Percentiles rank a stretch among this genome's conserved stretches.
Evolutionary conservation across 2,329 filamentous ascomycete species (phyloP).

Genomic region (Aspergillus sp.): DNA sequence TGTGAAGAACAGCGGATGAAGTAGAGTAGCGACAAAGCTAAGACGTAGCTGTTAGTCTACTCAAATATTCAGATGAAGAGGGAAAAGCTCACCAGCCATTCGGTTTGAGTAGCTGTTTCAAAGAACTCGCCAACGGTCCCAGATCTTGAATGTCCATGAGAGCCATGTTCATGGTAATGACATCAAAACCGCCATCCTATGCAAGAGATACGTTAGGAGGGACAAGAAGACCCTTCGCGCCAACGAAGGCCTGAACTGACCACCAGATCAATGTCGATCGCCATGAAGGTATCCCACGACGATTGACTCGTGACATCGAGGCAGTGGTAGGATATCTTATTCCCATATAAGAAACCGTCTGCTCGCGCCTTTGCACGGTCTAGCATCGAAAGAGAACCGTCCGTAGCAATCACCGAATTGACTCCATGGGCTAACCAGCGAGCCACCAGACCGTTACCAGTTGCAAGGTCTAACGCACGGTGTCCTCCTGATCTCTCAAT

Average conservation of each 20-base stretch:
- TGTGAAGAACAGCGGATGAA: constrained; percentile 44
- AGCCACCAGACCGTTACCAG: constrained; percentile 42
- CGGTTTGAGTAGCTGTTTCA: constrained; percentile 34
- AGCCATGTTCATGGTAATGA: constrained; percentile 42
- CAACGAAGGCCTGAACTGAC: not conserved
- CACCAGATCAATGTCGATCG: not conserved
- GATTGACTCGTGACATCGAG: constrained; percentile 33
- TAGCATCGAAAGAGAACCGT: constrained; percentile 37
- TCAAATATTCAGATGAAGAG: not conserved
- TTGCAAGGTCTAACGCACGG: constrained; percentile 40
- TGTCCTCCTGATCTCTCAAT: constrained; percentile 17
- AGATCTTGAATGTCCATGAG: constrained; percentile 41
- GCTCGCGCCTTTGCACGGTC: constrained; percentile 20
- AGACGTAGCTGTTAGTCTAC: not conserved
- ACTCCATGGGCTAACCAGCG: constrained; percentile 34
- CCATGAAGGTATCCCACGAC: constrained; percentile 22
- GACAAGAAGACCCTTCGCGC: too few species aligned
- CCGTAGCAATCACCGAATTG: constrained; percentile 36
- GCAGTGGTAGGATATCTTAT: constrained; percentile 21
- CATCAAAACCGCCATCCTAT: constrained; percentile 30
- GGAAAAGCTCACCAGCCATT: constrained; percentile 32
- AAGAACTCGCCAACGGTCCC: constrained; percentile 32
- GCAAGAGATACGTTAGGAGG: not conserved
- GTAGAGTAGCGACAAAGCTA: constrained; percentile 40
- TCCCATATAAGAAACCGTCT: not conserved